Conservation (phyloP, 352 stramenopile genomes). For the Saprolegnia parasitica region DNA sequence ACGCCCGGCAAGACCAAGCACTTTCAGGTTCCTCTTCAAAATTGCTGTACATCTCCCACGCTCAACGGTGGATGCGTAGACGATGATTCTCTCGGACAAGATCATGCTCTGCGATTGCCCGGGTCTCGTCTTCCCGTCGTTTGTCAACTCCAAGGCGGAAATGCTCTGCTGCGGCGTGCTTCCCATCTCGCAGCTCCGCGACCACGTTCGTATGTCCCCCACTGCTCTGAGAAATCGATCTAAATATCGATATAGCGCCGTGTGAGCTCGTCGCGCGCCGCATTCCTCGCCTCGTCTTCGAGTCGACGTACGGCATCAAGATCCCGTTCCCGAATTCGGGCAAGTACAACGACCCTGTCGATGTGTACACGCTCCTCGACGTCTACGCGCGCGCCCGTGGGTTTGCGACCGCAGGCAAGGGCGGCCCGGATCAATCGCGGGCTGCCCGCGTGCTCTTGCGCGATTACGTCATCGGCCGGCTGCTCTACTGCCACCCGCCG, state of each 20-base stretch:
- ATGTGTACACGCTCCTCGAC: slow-evolving; percentile 75
- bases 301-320: slow-evolving; percentile 96
- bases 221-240: too few relatives aligned
- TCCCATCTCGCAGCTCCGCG: slow-evolving; percentile 97
- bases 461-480: slow-evolving; percentile 96
- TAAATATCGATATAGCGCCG: slow-evolving; percentile 58
- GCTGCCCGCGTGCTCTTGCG: slow-evolving; percentile 95
- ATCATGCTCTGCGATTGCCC: slow-evolving; percentile 99
- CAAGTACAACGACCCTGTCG: slow-evolving; percentile 66
- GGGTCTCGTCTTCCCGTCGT: slow-evolving; percentile 99
- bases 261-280: slow-evolving; percentile 93
- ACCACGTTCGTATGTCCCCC: slow-evolving; percentile 87
- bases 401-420: slow-evolving; percentile 48
- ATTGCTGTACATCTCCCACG: slow-evolving; percentile 5
- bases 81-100: slow-evolving; percentile 92
- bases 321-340: slow-evolving; percentile 64
- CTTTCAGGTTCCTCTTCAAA: slow-evolving; percentile 90
- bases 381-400: slow-evolving; percentile 32
- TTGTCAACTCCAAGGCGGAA: slow-evolving; percentile 97
- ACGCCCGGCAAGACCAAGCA: slow-evolving; percentile 99
- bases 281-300: slow-evolving; percentile 93
- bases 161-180: slow-evolving; percentile 99
- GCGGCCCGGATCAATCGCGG: slow-evolving; percentile 92
- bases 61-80: slow-evolving; percentile 48
- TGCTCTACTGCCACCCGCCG: slow-evolving; percentile 96